phyloP scores from a whole-genome alignment of 2,329 filamentous ascomycete species.

The Delphinella strobiligena region DNA sequence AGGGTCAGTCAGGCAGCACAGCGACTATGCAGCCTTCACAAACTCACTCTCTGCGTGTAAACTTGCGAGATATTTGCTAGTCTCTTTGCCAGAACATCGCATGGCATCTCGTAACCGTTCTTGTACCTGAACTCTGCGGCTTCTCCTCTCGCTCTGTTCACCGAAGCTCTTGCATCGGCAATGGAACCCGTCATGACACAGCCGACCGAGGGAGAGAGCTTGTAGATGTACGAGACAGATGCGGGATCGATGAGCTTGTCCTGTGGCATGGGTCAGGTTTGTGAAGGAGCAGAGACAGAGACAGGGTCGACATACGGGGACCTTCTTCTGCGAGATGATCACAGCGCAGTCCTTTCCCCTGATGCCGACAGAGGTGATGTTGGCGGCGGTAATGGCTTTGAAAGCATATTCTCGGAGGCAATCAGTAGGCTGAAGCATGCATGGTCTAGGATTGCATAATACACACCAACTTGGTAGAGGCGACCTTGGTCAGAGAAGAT shows the following conservation, averaged over 20 bases:
- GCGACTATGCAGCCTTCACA: too few species aligned
- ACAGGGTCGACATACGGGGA: slow-evolving; percentile 58
- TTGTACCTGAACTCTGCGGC: slow-evolving; percentile 98
- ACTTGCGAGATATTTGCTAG: slow-evolving; percentile 99
- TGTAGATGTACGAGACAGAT: slow-evolving; percentile 96
- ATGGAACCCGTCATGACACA: slow-evolving; percentile 99
- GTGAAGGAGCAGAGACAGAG: too few species aligned
- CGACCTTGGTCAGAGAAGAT: slow-evolving; percentile 99
- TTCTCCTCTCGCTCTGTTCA: slow-evolving; percentile 85
- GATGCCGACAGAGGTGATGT: slow-evolving; percentile 95
- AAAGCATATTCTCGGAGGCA: slow-evolving; percentile 83
- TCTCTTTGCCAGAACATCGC: slow-evolving; percentile 89
- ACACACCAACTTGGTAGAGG: slow-evolving; percentile 97
- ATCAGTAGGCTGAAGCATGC: slow-evolving; percentile 12
- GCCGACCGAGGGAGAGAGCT: slow-evolving; percentile 87
- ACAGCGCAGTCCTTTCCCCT: slow-evolving; percentile 95
- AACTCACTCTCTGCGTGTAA: slow-evolving; percentile 82
- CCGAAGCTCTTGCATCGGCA: slow-evolving; percentile 87
- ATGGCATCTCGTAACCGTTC: slow-evolving; percentile 98
- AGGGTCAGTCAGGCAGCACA: slow-evolving; percentile 2
- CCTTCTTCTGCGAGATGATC: slow-evolving; percentile 97
- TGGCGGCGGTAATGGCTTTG: slow-evolving; percentile 98
- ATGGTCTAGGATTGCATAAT: slow-evolving; percentile 2
- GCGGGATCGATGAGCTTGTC: slow-evolving; percentile 98
- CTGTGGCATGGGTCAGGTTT: slow-evolving; percentile 39